Percentiles rank a stretch among this genome's conserved stretches.
phyloP scores from a whole-genome alignment of 441 rosid species.

The Breynia disticha region DNA sequence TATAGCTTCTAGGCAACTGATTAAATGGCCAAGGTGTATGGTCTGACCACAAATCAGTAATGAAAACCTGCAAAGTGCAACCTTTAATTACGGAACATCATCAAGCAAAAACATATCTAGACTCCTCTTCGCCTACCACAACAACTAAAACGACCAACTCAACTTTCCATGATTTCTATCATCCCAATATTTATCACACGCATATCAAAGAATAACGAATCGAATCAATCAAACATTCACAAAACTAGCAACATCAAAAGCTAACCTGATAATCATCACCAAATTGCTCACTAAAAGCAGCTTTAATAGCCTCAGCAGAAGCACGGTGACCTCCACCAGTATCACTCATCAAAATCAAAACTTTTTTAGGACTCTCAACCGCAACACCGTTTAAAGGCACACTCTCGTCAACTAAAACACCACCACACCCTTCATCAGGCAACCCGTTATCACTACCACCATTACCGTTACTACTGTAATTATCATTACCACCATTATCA shows the following conservation, averaged over 20 bases:
- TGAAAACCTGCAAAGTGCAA: slow-evolving; percentile 64
- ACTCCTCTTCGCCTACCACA: neutral
- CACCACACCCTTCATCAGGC: slow-evolving; percentile 35
- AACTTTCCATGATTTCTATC: too few species aligned
- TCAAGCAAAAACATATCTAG: slow-evolving; percentile 14
- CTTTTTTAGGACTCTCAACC: slow-evolving; percentile 51
- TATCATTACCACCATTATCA: slow-evolving; percentile 26
- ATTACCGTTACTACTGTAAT: slow-evolving; percentile 14
- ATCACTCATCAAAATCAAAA: slow-evolving; percentile 93
- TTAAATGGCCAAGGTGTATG: slow-evolving; percentile 99
- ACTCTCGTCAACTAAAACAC: slow-evolving; percentile 45
- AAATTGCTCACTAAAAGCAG: slow-evolving; percentile 67
- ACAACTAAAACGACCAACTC: neutral
- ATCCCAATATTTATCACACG: too few species aligned
- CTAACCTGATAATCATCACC: slow-evolving; percentile 86
- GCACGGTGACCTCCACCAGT: slow-evolving; percentile 98
- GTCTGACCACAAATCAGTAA: slow-evolving; percentile 93
- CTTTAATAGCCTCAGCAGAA: slow-evolving; percentile 90
- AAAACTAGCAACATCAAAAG: slow-evolving; percentile 3
- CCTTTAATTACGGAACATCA: slow-evolving; percentile 28
- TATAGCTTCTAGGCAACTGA: slow-evolving; percentile 91
- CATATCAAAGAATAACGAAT: neutral
- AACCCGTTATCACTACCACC: slow-evolving; percentile 26
- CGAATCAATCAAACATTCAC: slow-evolving; percentile 2
- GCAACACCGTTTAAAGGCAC: slow-evolving; percentile 41